Base-by-base conservation (phyloP, 495 filamentous ascomycete genomes). In the Podospora fimiseda region DNA sequence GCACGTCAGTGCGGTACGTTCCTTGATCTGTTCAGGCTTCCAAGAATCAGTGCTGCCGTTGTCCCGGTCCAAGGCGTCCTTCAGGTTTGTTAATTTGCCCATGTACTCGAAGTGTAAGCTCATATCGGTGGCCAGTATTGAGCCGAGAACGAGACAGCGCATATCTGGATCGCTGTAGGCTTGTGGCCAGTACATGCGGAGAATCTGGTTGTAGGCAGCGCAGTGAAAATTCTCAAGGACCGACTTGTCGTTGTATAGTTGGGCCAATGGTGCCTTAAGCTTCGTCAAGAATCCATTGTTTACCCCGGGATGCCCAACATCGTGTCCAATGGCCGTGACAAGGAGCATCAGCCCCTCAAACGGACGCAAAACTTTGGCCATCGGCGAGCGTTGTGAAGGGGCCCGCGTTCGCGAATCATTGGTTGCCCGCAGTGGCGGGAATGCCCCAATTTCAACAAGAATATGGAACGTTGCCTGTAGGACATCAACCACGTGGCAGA, bases 171-270 rank as follows among this genome's bases (percentile, higher is more conserved):
- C 81, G 57, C 80, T 72, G 59, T 91, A 92, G 2, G 85, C 86
- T 2, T 81, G 73, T 5, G 90, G 90, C 93, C 93, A 98, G 69
- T 96, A 82, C 30, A 90, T 85, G 43, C 90, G 87, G 30, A 98
- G 80, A 30, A 98, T 95, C 63, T 97, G 93, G 2, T 89, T 96
- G 64, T 91, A 98, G 2, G 94, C 93, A 13, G 93, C 94, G 63
- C 93, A 96, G 61, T 98, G 93, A 65, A 96, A 98, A 14, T 91
- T 92, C 70, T 98, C 93, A 22, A 98, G 79, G 19, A 98, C 93
- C 14, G 93, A 98, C 56, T 86, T 87, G 66, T 98, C 93, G 66
- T 97, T 98, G 70, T 98, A 98, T 13, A 97, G 75, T 64, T 97
- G 93, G n/a, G 93, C 93, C 15, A 98, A 76, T 11, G 93, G 94